Evolutionary conservation across 352 stramenopile genomes (phyloP).

Genomic region (Bremia lactucae): DNA sequence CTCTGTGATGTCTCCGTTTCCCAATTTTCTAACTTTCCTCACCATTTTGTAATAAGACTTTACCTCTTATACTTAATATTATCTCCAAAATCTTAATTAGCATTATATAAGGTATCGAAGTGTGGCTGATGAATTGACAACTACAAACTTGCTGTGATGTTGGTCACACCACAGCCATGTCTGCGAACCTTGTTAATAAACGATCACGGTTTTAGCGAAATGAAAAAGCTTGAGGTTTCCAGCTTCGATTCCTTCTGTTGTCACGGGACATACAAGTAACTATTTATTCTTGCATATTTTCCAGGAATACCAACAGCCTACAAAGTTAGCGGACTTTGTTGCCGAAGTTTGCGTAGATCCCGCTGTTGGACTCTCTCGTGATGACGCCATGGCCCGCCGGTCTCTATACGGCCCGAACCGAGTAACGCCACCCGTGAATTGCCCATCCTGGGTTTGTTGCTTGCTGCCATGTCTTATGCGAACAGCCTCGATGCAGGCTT

Average conservation of each 20-base stretch:
- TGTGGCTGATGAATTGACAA: too few species aligned
- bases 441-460: constrained; percentile 90
- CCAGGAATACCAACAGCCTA: constrained; percentile 31
- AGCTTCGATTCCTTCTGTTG: neutral
- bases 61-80: too few species aligned
- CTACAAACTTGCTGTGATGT: too few species aligned
- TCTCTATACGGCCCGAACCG: constrained; percentile 79
- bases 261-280: neutral
- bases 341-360: constrained; percentile 51
- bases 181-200: too few species aligned
- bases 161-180: too few species aligned
- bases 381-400: constrained; percentile 62
- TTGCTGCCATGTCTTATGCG: constrained; percentile 89
- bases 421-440: constrained; percentile 86
- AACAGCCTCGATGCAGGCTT: constrained; percentile 86
- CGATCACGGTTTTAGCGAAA: too few species aligned
- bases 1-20: too few species aligned
- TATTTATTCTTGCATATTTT: neutral
- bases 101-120: too few species aligned
- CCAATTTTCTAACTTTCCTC: too few species aligned
- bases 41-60: too few species aligned
- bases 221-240: constrained; percentile 13
- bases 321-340: constrained; percentile 45
- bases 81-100: too few species aligned
- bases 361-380: constrained; percentile 43